Evolutionary conservation across 352 stramenopile genomes (phyloP).

Genomic region (Globisporangium uncinulatum): DNA sequence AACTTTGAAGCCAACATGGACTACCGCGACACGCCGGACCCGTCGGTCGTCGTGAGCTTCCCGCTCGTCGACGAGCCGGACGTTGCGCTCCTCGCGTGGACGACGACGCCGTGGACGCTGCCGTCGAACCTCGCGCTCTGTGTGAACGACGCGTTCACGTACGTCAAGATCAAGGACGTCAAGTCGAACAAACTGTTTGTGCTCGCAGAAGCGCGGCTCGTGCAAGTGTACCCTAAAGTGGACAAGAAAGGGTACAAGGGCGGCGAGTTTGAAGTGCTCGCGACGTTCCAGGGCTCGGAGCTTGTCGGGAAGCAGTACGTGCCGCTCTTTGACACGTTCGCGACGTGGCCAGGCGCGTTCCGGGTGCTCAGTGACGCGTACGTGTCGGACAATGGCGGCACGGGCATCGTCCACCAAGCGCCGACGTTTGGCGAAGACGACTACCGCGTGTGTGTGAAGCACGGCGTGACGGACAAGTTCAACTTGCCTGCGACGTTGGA

Average conservation of each 20-base stretch:
- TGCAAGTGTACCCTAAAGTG: conserved; percentile 97
- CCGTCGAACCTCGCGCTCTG: conserved; percentile 98
- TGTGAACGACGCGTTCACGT: conserved; percentile 95
- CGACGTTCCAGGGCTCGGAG: conserved; percentile 87
- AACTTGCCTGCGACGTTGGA: conserved; percentile 96
- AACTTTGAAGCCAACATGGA: conserved; percentile 99
- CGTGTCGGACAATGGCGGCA: conserved; percentile 96
- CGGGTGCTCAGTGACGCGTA: conserved; percentile 97
- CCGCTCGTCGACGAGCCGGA: conserved; percentile 85
- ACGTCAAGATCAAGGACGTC: conserved; percentile 97
- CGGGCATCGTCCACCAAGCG: conserved; percentile 97
- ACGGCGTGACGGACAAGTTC: conserved; percentile 95
- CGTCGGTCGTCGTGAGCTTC: conserved; percentile 97
- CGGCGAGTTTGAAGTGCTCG: conserved; percentile 90
- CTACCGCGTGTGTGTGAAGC: conserved; percentile 97
- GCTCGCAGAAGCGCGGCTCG: conserved; percentile 89
- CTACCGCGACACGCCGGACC: conserved; percentile 98
- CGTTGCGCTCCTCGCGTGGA: conserved; percentile 95
- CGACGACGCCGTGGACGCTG: conserved; percentile 99
- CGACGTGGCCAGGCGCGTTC: conserved; percentile 89
- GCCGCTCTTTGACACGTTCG: conserved; percentile 97
- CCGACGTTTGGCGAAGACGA: conserved; percentile 99
- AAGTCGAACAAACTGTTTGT: conserved; percentile 91
- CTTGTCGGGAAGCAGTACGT: conserved; percentile 96
- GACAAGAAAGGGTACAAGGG: conserved; percentile 96